Evolutionary conservation across 768 basidiomycete genomes (phyloP), one percentile per base, ranked within the genome.

Genomic region (Trametes maxima): DNA sequence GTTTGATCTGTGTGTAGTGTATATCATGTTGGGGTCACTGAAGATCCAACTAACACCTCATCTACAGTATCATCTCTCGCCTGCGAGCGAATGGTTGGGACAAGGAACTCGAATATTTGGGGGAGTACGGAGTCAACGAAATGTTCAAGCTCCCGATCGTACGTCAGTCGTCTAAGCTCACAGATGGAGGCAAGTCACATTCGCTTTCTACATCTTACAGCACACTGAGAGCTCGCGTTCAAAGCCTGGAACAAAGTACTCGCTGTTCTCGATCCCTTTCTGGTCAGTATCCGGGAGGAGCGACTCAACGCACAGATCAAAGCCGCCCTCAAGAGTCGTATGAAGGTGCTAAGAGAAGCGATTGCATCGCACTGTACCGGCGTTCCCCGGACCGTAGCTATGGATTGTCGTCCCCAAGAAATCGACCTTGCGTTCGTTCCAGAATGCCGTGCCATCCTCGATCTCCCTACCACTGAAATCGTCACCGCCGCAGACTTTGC

Each of bases 61-160:
- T 33, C 28, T 21, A 1, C 16, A 58, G 57, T 5, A 58, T 58
- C 7, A 6, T 58, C 8, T 2, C 2, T 2, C 48, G 57, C 1
- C 42, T 58, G 17, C 2, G 16, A 8, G 48, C 33, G 3, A 5
- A 5, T 10, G 57, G 49, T 2, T 58, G 57, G 57, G 57, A 43
- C 3, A 50, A 50, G 10, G 57, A 58, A 6, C 37, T 58, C 25
- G 57, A 50, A 0, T 58, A 51, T 45, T 14, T 58, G 17, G 57
- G 48, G 5, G 5, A 11, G 12, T 5, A 21, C 10, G 49, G 40
- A 3, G 3, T 58, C 13, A 24, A 50, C 2, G 28, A 35, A 10
- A 58, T 58, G 40, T n/a, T 47, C 2, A 12, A 22, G 3, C 17
- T 37, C 3, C 25, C 44, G 0, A 28, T 55, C 5, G 45, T 55